Evolutionary conservation across 2,329 filamentous ascomycete species (phyloP).

Genomic region (Aspergillus sp.): DNA sequence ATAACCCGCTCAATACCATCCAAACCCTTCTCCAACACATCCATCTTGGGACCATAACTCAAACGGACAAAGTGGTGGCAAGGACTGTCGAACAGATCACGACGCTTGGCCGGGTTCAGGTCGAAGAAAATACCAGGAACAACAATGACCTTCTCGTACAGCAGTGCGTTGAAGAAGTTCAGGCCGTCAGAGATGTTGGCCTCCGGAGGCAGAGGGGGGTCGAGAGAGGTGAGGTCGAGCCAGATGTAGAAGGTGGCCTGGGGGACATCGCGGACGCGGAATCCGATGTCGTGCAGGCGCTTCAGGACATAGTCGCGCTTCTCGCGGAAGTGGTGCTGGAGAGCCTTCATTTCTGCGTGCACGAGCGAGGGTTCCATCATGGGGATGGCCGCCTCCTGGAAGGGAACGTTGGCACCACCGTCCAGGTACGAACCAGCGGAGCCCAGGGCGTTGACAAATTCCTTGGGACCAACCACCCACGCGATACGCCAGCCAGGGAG

Average conservation of each 20-base stretch:
- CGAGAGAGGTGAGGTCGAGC: constrained; percentile 51
- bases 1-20: constrained; percentile 81
- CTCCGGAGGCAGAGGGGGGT: constrained; percentile 48
- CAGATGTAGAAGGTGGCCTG: constrained; percentile 94
- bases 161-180: constrained; percentile 93
- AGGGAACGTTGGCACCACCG: constrained; percentile 87
- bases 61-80: constrained; percentile 88
- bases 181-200: constrained; percentile 81
- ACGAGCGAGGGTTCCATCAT: constrained; percentile 89
- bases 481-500: constrained; percentile 94
- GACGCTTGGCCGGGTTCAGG: constrained; percentile 78
- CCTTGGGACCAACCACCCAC: constrained; percentile 93
- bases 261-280: constrained; percentile 74
- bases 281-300: constrained; percentile 77
- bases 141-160: constrained; percentile 91
- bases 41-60: constrained; percentile 77
- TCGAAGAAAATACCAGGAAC: constrained; percentile 98
- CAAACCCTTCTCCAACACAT: constrained; percentile 67
- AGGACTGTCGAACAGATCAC: constrained; percentile 88
- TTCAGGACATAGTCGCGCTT: constrained; percentile 89
- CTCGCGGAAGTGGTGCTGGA: constrained; percentile 82
- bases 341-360: constrained; percentile 74
- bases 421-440: constrained; percentile 92
- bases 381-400: constrained; percentile 85
- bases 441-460: constrained; percentile 89